Evolutionary conservation across 139 green algal genomes (phyloP).

Genomic region (Monoraphidium neglectum): DNA sequence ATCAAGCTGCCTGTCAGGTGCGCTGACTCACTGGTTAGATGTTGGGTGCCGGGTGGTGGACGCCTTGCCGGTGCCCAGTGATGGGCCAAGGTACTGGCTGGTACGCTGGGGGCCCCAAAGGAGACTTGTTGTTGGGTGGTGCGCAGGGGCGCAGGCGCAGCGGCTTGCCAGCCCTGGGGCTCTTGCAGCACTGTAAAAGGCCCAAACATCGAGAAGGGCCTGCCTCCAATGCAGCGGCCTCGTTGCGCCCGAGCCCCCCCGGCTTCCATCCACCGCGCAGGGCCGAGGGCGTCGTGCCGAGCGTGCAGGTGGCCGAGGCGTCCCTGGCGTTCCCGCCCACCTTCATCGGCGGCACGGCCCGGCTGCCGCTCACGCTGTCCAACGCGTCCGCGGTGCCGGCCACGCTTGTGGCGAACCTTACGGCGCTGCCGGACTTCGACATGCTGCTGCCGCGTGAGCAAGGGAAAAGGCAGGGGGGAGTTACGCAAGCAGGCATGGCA

Average conservation of each 20-base stretch:
- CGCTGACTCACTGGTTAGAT: too few relatives aligned
- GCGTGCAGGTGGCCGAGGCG: conserved; percentile 45
- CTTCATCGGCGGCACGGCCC: conserved; percentile 50
- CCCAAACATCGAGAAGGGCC: too few relatives aligned
- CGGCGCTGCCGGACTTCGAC: conserved; percentile 50
- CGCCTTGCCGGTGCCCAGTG: too few relatives aligned
- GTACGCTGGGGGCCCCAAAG: too few relatives aligned
- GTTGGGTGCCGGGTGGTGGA: too few relatives aligned
- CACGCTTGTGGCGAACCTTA: conserved; percentile 47
- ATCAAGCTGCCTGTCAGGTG: conserved; percentile 59
- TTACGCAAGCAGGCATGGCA: too few relatives aligned
- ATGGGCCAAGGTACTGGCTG: too few relatives aligned
- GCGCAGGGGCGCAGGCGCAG: too few relatives aligned
- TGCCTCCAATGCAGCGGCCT: neutral
- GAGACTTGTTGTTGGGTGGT: too few relatives aligned
- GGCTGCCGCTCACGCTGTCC: conserved; percentile 55
- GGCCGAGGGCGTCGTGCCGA: conserved; percentile 59
- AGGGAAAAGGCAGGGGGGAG: too few relatives aligned
- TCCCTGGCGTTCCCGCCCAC: neutral
- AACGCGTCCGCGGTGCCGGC: conserved; percentile 63
- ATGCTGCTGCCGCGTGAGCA: conserved; percentile 45
- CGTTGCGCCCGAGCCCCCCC: too few relatives aligned
- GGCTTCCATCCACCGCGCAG: conserved; percentile 3
- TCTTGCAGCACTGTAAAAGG: too few relatives aligned
- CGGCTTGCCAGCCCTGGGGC: neutral